Evolutionary conservation across 2,329 filamentous ascomycete genomes (phyloP).

Genomic region (Alternaria atra): DNA sequence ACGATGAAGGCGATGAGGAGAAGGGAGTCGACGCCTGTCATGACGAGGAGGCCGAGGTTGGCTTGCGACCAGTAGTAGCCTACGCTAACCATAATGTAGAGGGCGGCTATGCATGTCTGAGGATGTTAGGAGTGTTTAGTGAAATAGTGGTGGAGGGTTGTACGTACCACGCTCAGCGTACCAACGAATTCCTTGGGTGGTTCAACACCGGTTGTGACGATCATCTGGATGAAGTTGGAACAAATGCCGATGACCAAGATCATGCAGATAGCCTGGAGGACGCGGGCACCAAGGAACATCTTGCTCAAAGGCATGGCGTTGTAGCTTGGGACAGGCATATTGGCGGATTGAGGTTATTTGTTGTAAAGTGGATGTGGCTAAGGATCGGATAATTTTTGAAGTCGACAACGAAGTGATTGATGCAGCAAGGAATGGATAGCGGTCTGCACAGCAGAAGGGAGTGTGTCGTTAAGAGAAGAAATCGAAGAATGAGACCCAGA

Average conservation of each 20-base stretch:
- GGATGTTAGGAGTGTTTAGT: conserved; percentile 15
- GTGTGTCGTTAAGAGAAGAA: conserved; percentile 23
- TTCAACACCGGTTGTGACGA: conserved; percentile 70
- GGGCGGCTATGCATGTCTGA: conserved; percentile 77
- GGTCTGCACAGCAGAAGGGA: conserved; percentile 51
- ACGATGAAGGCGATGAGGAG: conserved; percentile 81
- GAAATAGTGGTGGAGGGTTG: background rate
- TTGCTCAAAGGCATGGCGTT: conserved; percentile 74
- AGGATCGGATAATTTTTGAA: conserved; percentile 27
- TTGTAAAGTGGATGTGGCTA: conserved; percentile 23
- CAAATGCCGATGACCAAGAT: conserved; percentile 81
- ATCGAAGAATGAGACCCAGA: conserved; percentile 33
- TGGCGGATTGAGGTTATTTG: conserved; percentile 38
- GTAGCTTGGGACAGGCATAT: conserved; percentile 66
- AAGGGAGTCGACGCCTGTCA: conserved; percentile 71
- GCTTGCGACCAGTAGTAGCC: conserved; percentile 85
- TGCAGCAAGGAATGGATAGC: conserved; percentile 41
- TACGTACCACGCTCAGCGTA: conserved; percentile 79
- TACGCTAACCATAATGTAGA: conserved; percentile 76
- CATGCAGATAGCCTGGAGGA: conserved; percentile 75
- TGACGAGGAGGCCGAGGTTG: conserved; percentile 76
- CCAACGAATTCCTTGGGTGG: conserved; percentile 79
- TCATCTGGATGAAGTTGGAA: conserved; percentile 81
- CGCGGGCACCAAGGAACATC: conserved; percentile 78
- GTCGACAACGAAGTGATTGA: conserved; percentile 30